phyloP scores from a whole-genome alignment of 208 protist genomes.

The Trypanosomatidae sp. region DNA sequence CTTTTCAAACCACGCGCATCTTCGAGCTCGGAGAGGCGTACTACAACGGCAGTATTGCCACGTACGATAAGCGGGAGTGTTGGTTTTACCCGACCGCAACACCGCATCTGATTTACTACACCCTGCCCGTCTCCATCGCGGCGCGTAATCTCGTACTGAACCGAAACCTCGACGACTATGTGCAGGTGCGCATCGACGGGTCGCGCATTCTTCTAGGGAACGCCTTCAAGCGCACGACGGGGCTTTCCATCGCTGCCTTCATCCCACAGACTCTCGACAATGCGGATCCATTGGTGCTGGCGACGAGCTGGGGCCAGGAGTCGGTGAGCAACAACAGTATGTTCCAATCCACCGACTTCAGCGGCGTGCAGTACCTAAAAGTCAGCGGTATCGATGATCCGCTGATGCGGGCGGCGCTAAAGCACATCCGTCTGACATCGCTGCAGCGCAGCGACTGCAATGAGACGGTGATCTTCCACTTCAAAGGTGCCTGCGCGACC shows the following conservation, averaged over 20 bases:
- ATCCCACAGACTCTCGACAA: constrained; percentile 14
- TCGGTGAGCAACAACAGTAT: constrained; percentile 12
- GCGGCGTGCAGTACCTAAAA: constrained; percentile 4
- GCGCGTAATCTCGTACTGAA: too few species aligned
- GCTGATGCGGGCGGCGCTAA: constrained; percentile 35
- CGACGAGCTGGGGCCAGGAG: constrained; percentile 31
- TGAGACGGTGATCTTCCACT: constrained; percentile 6
- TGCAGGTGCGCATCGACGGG: constrained; percentile 11
- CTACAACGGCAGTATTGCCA: background rate
- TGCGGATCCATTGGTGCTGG: constrained; percentile 14
- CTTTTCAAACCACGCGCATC: too few species aligned
- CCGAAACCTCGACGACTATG: too few species aligned
- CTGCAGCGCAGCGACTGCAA: constrained; percentile 10
- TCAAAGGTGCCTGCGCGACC: background rate
- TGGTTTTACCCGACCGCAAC: background rate
- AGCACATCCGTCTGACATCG: constrained; percentile 20
- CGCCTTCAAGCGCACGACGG: background rate
- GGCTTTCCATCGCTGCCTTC: constrained; percentile 3
- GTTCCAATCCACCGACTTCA: background rate
- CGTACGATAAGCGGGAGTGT: background rate
- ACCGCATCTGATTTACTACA: constrained; percentile 21
- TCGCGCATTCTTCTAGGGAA: background rate
- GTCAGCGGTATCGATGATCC: constrained; percentile 28
- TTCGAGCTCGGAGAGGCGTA: constrained; percentile 2
- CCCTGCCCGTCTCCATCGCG: too few species aligned